Base-by-base conservation (phyloP, 805 yeast species). In the Saccharomycopsis fibuligera region DNA sequence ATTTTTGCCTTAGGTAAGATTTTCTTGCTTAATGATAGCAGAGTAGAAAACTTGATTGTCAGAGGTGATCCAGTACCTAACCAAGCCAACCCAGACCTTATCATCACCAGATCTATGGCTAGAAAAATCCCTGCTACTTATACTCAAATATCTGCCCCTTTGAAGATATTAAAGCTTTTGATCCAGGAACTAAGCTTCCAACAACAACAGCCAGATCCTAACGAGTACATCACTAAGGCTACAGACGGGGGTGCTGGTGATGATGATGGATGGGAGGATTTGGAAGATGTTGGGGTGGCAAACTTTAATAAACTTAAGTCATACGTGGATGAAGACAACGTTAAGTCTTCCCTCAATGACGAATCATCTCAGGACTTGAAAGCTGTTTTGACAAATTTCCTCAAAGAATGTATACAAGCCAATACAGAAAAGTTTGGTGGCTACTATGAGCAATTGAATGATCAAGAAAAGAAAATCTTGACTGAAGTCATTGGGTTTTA, bases 51-150 rank as follows among this genome's bases (percentile, higher is more conserved):
- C 0, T 60, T 87, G 3, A 51, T 65, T 3, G 96, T 90, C 0
- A 76, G 88, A 55, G 97, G 96, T n/a, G 88, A 88, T 53, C 66
- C 81, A 30, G 66, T 84, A 25, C 81, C 85, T 2, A 66, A 68
- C 40, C 67, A 69, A 5, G 58, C 62, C 1, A 70, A 71, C 14
- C 73, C 75, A 0, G 84, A 79, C 48, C 57, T 77, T n/a, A 89
- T 91, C 31, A 68, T 87, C 3, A 91, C 98, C 0, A 76, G 98
- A 59, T 86, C 96, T 0, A 85, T 82, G 83, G 79, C 95, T 3
- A 80, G 76, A 56, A 64, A 65, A 14, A 72, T 80, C 74, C 84
- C 86, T 0, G 74, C 78, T 44, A 64, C 72, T 56, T 87, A 74
- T 56, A 78, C 85, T 0, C 78, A 75, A 58, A 71, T 89, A 1